Percentiles rank a stretch among this genome's conserved stretches.
These are phyloP conservation scores for Suillus alpinus DNA, from an alignment of 768 basidiomycete genomes.

Conservation along the genomic window DNA sequence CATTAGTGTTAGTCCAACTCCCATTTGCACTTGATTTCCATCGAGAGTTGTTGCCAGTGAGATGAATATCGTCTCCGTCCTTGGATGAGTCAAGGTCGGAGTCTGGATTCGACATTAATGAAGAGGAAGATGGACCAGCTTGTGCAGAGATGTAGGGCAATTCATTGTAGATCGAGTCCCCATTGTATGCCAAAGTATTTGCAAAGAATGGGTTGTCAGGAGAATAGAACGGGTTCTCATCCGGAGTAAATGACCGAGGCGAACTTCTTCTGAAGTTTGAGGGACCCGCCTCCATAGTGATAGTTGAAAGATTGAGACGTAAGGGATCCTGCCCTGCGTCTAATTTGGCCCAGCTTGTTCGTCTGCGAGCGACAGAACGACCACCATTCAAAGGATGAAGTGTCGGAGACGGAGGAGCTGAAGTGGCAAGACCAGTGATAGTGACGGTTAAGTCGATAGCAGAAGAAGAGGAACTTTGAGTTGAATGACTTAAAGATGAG, in stretches of 20 bases:
- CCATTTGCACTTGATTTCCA: conserved; percentile 29
- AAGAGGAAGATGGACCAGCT: conserved; percentile 49
- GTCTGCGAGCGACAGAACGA: conserved; percentile 42
- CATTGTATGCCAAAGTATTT: conserved; percentile 4
- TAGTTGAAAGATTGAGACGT: conserved; percentile 31
- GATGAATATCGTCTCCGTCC: conserved; percentile 58
- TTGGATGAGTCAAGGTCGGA: conserved; percentile 39
- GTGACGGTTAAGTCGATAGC: conserved; percentile 54
- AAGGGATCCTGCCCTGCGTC: conserved; percentile 49
- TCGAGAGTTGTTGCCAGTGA: conserved; percentile 53
- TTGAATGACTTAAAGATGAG: conserved; percentile 9
- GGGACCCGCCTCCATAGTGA: conserved; percentile 19
- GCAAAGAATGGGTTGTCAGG: conserved; percentile 38
- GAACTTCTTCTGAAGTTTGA: conserved; percentile 21
- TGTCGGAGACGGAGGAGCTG: conserved; percentile 54
- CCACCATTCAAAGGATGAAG: conserved; percentile 33
- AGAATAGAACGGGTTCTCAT: conserved; percentile 52
- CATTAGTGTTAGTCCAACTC: conserved; percentile 24
- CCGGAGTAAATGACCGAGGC: conserved; percentile 16
- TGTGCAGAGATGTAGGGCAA: conserved; percentile 33
- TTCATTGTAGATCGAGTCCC: background rate
- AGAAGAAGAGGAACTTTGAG: conserved; percentile 48
- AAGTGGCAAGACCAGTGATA: conserved; percentile 39
- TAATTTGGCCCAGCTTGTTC: conserved; percentile 55
- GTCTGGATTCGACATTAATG: conserved; percentile 39